Evolutionary conservation across 1,284 basidiomycete genomes (phyloP), one percentile per base, ranked within the genome.

Genomic region (Sanghuangporus weigelae): DNA sequence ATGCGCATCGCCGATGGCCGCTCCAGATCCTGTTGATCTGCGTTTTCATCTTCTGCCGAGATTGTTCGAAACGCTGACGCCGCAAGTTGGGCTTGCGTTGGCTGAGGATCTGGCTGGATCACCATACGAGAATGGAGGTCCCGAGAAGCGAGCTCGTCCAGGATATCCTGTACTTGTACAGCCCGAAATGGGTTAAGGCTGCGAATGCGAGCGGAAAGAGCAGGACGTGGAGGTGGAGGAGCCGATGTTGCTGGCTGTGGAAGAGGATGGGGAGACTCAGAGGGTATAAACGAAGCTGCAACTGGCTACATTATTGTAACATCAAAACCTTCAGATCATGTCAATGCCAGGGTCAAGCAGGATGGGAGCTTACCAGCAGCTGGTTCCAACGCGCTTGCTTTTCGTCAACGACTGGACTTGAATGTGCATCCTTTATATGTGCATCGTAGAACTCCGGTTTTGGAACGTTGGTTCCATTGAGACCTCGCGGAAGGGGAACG

Each of bases 401-500:
- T 19, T 62, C 60, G 31, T 62, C 55, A 12, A 23, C 21, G 21
- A 38, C 31, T 10, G 21, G 66, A 53, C 60, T 50, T 63, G 58
- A 42, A 65, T 67, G 31, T 64, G 31, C 51, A 60, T 59, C 60
- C 6, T 72, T 75, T 8, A 80, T 63, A 57, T 74, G 77, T 7
- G 77, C 77, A 58, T 86, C 82, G 76, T 78, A 83, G 63, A 86
- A 68, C 19, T 67, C 69, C 0, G 84, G 84, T 65, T 81, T 84
- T 44, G 79, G 40, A 63, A 53, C 69, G 68, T 10, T 68, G 35
- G 53, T 1, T 38, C 14, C 26, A 14, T n/a, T 19, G 16, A 19
- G 31, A 54, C 31, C 8, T 7, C 14, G 72, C 35, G 69, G 67
- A 2, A 73, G 77, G 1, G 81, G 80, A 16, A 81, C 65, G 79